Conservation (phyloP, 148 eudicot species). For the Pharnaceum exiguum region DNA sequence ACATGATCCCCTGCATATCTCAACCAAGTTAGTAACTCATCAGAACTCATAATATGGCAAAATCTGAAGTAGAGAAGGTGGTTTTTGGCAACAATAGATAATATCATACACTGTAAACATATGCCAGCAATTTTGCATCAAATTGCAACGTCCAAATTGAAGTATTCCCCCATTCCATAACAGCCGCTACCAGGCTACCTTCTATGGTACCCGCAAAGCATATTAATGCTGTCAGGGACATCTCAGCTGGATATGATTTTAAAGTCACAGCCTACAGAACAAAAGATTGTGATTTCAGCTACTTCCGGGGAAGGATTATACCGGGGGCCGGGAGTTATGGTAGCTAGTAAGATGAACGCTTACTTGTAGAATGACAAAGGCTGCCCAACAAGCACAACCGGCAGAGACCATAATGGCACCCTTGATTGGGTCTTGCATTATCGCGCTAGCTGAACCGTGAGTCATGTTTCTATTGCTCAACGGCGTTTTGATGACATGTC, state of each 20-base stretch:
- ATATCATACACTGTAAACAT: constrained; percentile 58
- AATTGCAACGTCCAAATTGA: constrained; percentile 57
- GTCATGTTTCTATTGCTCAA: constrained; percentile 26
- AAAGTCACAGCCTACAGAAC: constrained; percentile 51
- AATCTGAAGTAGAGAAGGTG: background rate
- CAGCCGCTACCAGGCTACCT: constrained; percentile 45
- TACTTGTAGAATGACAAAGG: constrained; percentile 66
- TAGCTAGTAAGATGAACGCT: background rate
- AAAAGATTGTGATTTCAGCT: background rate
- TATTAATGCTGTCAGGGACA: constrained; percentile 69
- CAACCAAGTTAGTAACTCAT: background rate
- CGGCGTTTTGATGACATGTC: constrained; percentile 36
- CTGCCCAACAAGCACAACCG: constrained; percentile 64
- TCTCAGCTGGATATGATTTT: constrained; percentile 71
- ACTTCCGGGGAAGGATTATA: too few species aligned
- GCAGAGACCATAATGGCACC: constrained; percentile 62
- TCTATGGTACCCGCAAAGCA: constrained; percentile 56
- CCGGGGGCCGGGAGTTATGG: too few species aligned
- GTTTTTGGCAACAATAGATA: background rate
- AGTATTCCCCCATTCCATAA: constrained; percentile 43
- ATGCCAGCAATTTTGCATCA: constrained; percentile 53
- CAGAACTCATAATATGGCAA: background rate
- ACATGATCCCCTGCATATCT: constrained; percentile 60
- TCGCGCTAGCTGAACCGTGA: background rate
- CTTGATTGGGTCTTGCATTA: constrained; percentile 39